Conservation (phyloP, 257 asterid genomes). For the Thymus mandschuricus region DNA sequence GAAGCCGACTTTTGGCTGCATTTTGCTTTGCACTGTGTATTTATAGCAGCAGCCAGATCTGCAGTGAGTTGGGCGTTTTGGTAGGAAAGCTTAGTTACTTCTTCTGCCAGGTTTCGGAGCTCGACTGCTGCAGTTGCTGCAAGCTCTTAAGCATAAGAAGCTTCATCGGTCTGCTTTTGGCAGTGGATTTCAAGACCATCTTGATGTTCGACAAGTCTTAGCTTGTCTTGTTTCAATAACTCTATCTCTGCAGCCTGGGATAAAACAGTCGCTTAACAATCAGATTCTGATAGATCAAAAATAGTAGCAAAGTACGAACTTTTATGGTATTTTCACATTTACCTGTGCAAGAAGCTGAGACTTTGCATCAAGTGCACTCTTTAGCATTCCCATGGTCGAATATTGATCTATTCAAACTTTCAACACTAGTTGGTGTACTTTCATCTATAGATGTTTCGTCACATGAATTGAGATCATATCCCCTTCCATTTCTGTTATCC, state of each 20-base stretch:
- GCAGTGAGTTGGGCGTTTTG: too few species aligned
- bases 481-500: constrained; percentile 36
- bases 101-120: too few species aligned
- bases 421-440: constrained; percentile 57
- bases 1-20: too few species aligned
- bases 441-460: constrained; percentile 50
- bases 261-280: constrained; percentile 16
- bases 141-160: too few species aligned
- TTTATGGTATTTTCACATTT: neutral
- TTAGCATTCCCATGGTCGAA: constrained; percentile 45
- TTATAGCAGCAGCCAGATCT: too few species aligned
- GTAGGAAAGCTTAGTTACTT: too few species aligned
- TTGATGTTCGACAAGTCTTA: constrained; percentile 57
- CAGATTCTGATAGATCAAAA: neutral
- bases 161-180: constrained; percentile 51
- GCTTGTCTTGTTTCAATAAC: constrained; percentile 70
- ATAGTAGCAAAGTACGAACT: neutral
- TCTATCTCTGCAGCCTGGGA: constrained; percentile 76
- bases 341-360: constrained; percentile 68
- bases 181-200: constrained; percentile 62
- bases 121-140: too few species aligned
- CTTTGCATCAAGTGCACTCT: constrained; percentile 44
- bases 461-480: constrained; percentile 36
- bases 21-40: too few species aligned
- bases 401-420: constrained; percentile 45